Evolutionary conservation across 202 grass and related monocot species (phyloP).

Genomic region (Eragrostis tef): DNA sequence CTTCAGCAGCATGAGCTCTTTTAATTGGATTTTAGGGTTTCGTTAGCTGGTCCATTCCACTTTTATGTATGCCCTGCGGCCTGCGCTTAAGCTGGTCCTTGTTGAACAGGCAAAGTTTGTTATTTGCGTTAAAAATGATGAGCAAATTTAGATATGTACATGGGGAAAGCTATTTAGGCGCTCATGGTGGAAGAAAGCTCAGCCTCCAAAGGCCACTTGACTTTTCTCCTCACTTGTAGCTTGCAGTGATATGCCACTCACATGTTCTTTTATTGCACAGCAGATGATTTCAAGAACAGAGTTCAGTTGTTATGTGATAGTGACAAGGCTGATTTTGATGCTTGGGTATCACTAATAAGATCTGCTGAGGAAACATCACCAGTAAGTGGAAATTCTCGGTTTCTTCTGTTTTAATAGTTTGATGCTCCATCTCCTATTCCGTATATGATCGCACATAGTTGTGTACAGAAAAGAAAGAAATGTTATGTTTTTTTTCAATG

Average conservation of each 20-base stretch:
- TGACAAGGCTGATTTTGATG: constrained; percentile 52
- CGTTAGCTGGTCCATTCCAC: constrained; percentile 2
- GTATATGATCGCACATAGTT: constrained; percentile 5
- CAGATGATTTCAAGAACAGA: constrained; percentile 55
- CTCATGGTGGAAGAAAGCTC: background rate
- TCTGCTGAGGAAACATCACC: constrained; percentile 56
- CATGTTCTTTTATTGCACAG: constrained; percentile 31
- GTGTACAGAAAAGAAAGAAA: constrained; percentile 20
- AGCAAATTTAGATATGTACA: background rate
- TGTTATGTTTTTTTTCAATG: constrained; percentile 28
- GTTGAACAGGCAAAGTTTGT: background rate
- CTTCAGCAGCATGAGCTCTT: constrained; percentile 4
- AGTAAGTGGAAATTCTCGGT: constrained; percentile 56
- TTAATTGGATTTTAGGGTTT: constrained; percentile 32
- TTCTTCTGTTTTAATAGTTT: constrained; percentile 37
- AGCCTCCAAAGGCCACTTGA: background rate
- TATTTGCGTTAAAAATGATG: background rate
- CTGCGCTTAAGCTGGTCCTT: background rate
- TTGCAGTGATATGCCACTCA: background rate
- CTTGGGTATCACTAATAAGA: constrained; percentile 65
- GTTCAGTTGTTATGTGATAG: constrained; percentile 41
- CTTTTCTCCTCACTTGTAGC: background rate
- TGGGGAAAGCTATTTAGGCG: background rate
- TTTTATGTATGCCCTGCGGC: background rate
- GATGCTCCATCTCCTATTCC: constrained; percentile 1